Base-by-base conservation (phyloP, 805 yeast genomes). In the Lipomyces mesembrius region DNA sequence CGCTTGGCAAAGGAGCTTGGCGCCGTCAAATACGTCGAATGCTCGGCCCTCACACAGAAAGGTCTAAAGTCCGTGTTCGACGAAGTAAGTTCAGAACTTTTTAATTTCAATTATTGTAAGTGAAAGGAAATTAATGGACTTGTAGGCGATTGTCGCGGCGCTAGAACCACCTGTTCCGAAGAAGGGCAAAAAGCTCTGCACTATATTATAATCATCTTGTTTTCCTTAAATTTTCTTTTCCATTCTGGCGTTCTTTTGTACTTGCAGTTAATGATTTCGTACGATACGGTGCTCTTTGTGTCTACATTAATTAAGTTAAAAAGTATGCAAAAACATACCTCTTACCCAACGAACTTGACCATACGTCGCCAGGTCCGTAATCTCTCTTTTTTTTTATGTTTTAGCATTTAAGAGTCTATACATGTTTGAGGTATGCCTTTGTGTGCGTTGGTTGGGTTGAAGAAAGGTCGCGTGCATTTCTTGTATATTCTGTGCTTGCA, bases 1-100 rank as follows among this genome's bases (percentile, higher is more conserved):
- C 88, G 90, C 78, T 84, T 94, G 72, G 98, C 99, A 54, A 90
- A 90, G 79, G 98, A 94, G 74, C 84, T 93, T 74, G 89, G 95
- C 72, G 98, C 98, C 20, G 97, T 95, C 61, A 93, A 94, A 79
- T 94, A 94, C 79, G 97, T 94, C 57, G 99, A 94, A 81, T 94
- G 99, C 80, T 93, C 98, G 11, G 99, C 99, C 9, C 84, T 95
- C 76, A 95, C 98, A 61, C 99, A 94, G 81, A 88, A 92, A 77
- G 99, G 99, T 14, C 85, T 95, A 78, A 95, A 94, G 81, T 92
- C 96, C 73, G 97, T 94, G n/a, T 94, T 94, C 80, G 98, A 95
- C 78, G 98, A 92, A 81, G 69, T 66, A 27, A 59, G 67, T 64
- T 25, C 56, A n/a, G 20, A 14, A 12, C 17, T 17, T 14, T 27